Evolutionary conservation across 2,329 filamentous ascomycete genomes (phyloP).

Genomic region (Phyllosticta citrichinensis): DNA sequence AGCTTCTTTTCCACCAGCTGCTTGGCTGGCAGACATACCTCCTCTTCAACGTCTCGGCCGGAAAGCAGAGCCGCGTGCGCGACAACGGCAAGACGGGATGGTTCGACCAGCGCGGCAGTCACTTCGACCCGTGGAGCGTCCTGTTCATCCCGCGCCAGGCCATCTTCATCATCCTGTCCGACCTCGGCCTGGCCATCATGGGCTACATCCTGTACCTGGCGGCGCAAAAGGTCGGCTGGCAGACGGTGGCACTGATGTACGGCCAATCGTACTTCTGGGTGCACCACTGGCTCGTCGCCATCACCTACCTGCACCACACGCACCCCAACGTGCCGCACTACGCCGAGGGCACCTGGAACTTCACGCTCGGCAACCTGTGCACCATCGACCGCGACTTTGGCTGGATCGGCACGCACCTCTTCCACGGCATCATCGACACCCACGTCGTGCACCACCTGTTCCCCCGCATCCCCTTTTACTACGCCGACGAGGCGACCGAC

Average conservation of each 20-base stretch:
- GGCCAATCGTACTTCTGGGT: slow-evolving; percentile 58
- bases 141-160: slow-evolving; percentile 52
- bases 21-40: slow-evolving; percentile 57
- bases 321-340: slow-evolving; percentile 50
- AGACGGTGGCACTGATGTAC: slow-evolving; percentile 51
- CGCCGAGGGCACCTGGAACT: slow-evolving; percentile 50
- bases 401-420: slow-evolving; percentile 54
- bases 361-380: slow-evolving; percentile 50
- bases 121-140: slow-evolving; percentile 52
- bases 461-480: slow-evolving; percentile 52
- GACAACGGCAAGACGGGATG: slow-evolving; percentile 7
- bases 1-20: slow-evolving; percentile 52
- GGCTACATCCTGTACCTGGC: slow-evolving; percentile 41
- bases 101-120: slow-evolving; percentile 23
- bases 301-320: slow-evolving; percentile 67
- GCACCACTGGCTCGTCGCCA: slow-evolving; percentile 64
- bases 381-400: slow-evolving; percentile 57
- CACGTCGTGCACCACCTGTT: slow-evolving; percentile 56
- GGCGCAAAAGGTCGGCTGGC: slow-evolving; percentile 37
- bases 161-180: slow-evolving; percentile 47
- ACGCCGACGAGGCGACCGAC: slow-evolving; percentile 48
- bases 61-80: slow-evolving; percentile 7
- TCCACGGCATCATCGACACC: slow-evolving; percentile 56
- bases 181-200: slow-evolving; percentile 48
- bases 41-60: slow-evolving; percentile 39